Evolutionary conservation across 2,329 filamentous ascomycete genomes (phyloP).

Genomic region (Fusarium foetens): DNA sequence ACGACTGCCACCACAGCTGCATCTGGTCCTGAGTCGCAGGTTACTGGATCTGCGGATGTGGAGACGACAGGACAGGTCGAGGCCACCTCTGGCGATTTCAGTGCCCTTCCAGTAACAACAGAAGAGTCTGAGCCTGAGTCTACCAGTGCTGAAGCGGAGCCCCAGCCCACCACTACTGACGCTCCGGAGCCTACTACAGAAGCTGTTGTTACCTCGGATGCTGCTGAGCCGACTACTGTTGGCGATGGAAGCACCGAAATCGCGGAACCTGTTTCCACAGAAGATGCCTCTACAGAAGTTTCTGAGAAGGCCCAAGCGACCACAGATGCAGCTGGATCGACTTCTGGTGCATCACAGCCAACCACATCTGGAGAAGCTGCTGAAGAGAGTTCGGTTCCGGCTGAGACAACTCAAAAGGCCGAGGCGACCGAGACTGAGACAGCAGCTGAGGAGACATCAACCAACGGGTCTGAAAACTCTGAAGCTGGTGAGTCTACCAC

Average conservation of each 20-base stretch:
- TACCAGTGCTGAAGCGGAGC: slow-evolving; percentile 2
- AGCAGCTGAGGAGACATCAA: slow-evolving; percentile 36
- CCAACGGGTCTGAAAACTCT: slow-evolving; percentile 31
- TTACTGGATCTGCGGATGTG: slow-evolving; percentile 36
- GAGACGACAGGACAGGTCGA: slow-evolving; percentile 43
- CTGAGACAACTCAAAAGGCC: slow-evolving; percentile 6
- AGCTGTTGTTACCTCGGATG: neutral
- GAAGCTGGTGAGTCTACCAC: slow-evolving; percentile 32
- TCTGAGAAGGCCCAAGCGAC: neutral
- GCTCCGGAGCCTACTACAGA: slow-evolving; percentile 14
- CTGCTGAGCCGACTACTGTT: neutral
- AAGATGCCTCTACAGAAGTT: neutral
- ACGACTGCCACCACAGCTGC: slow-evolving; percentile 22
- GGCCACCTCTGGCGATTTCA: slow-evolving; percentile 39
- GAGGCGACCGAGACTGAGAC: slow-evolving; percentile 16
- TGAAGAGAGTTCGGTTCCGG: neutral
- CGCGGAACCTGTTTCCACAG: neutral
- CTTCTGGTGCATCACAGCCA: slow-evolving; percentile 16
- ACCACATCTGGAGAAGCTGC: slow-evolving; percentile 15
- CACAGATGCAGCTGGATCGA: neutral
- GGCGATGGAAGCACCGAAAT: slow-evolving; percentile 2
- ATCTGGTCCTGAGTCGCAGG: slow-evolving; percentile 38
- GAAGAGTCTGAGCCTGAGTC: slow-evolving; percentile 11
- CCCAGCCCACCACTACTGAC: slow-evolving; percentile 15
- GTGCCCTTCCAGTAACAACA: slow-evolving; percentile 20